Evolutionary conservation across 176 grass and related monocot genomes (phyloP).

Genomic region (Avena insularis): DNA sequence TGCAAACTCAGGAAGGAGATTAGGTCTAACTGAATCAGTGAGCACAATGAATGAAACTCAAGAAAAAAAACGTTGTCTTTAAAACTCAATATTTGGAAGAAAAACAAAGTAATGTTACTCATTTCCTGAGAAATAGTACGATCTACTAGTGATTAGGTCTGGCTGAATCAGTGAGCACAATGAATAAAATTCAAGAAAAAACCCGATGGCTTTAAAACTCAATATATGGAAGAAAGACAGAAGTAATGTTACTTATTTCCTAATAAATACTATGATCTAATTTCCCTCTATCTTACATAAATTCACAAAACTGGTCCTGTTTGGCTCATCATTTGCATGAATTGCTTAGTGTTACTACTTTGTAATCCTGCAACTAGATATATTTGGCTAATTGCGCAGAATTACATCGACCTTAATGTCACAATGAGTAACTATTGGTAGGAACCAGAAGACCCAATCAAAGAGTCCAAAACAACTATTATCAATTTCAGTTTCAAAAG

Average conservation of each 20-base stretch:
- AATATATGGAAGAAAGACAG: constrained; percentile 7
- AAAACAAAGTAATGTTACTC: background rate
- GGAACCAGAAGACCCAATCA: constrained; percentile 5
- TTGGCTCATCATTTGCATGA: constrained; percentile 18
- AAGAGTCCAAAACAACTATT: background rate
- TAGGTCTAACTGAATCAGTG: constrained; percentile 13
- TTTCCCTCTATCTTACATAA: background rate
- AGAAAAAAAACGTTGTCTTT: background rate
- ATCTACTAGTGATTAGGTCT: background rate
- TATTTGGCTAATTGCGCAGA: background rate
- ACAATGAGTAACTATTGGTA: background rate
- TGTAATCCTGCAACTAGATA: constrained; percentile 8
- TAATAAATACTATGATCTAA: background rate
- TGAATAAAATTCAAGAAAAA: constrained; percentile 12
- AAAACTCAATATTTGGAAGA: constrained; percentile 12
- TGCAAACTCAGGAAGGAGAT: background rate
- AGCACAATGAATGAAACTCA: background rate
- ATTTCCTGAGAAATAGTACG: background rate
- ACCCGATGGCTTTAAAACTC: background rate
- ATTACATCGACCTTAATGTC: background rate
- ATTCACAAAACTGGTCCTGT: background rate
- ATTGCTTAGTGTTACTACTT: background rate
- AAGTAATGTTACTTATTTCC: background rate
- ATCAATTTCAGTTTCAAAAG: background rate
- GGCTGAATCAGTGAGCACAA: constrained; percentile 16